Conservation (phyloP, 2,329 filamentous ascomycete species). For the Emmonsiellopsis sp. region DNA sequence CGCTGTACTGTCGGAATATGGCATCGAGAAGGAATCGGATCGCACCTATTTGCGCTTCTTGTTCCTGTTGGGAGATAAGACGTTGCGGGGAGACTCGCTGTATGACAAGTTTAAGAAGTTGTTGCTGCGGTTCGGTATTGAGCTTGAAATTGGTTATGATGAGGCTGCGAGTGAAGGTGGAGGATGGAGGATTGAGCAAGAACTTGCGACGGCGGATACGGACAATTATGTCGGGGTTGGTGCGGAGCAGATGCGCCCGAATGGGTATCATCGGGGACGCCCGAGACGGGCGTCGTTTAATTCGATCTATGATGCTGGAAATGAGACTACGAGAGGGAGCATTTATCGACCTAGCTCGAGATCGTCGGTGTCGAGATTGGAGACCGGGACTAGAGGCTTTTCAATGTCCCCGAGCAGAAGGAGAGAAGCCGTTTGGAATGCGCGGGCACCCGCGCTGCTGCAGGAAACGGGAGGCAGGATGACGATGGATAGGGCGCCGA, state of each 20-base stretch:
- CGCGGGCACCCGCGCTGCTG: neutral
- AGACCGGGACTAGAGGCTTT: constrained; percentile 16
- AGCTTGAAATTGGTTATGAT: constrained; percentile 50
- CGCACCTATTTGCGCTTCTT: constrained; percentile 68
- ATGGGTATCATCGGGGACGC: constrained; percentile 21
- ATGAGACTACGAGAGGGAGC: constrained; percentile 42
- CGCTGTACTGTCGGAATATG: constrained; percentile 60
- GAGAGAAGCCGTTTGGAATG: constrained; percentile 19
- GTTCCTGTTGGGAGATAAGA: constrained; percentile 62
- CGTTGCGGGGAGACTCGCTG: constrained; percentile 48
- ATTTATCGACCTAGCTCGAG: constrained; percentile 33
- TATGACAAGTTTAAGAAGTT: constrained; percentile 62
- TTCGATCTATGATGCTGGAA: constrained; percentile 41
- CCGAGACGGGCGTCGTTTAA: constrained; percentile 48
- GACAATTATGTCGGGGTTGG: constrained; percentile 11
- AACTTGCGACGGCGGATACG: neutral
- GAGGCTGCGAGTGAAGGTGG: constrained; percentile 12
- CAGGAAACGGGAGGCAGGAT: constrained; percentile 2
- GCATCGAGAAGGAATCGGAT: constrained; percentile 63
- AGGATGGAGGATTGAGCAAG: neutral
- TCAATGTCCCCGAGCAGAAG: neutral
- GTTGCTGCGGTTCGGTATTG: constrained; percentile 60
- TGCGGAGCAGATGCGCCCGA: constrained; percentile 11
- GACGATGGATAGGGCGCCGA: neutral
- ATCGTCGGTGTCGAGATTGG: constrained; percentile 35